Evolutionary conservation across 1,139 yeast genomes (phyloP), one percentile per base, ranked within the genome.

Genomic region (Candida neerlandica): DNA sequence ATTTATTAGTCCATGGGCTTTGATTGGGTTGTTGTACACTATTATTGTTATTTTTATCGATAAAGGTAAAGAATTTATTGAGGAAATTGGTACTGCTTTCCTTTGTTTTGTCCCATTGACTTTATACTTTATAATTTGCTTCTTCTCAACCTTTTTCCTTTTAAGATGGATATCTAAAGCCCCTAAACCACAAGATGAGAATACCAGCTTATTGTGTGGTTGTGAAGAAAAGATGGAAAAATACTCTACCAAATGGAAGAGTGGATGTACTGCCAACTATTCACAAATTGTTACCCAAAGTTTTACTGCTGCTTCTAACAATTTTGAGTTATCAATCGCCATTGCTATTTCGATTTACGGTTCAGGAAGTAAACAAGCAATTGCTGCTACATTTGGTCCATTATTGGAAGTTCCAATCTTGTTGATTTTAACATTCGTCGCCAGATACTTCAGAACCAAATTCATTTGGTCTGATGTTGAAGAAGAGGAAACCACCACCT

Each of bases 381-480:
- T 82, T 44, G 86, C 86, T 2, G 81, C 86, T 1, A 80, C 85
- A 0, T 79, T 80, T 60, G 86, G 86, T 0, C 86, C 86, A 1
- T 65, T 82, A 38, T 61, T 81, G 26, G 86, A 81, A 56, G 81
- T 81, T 5, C 85, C 85, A 2, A 73, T 81, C 2, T 63, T 82
- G 44, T 61, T 82, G 49, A 47, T 67, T 0, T 60, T 81, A 34
- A 72, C 80, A 11, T 68, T 75, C 55, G 69, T 77, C 5, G 74
- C 80, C 7, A 68, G 66, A 53, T 69, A 63, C 52, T 65, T 74
- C 46, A 62, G 54, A 47, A 48, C 55, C 6, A 59, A 55, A 45
- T 63, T 59, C 47, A 48, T 65, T n/a, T 67, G 71, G 71, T 41
- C 53, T 2, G 70, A 66, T 46, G 59, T 54, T 4, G 57, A 57